A percentile compares a stretch with the other conserved stretches of the same genome.
phyloP scores from a whole-genome alignment of 2,329 filamentous ascomycete genomes.

The Coccinonectria pachysandricola region DNA sequence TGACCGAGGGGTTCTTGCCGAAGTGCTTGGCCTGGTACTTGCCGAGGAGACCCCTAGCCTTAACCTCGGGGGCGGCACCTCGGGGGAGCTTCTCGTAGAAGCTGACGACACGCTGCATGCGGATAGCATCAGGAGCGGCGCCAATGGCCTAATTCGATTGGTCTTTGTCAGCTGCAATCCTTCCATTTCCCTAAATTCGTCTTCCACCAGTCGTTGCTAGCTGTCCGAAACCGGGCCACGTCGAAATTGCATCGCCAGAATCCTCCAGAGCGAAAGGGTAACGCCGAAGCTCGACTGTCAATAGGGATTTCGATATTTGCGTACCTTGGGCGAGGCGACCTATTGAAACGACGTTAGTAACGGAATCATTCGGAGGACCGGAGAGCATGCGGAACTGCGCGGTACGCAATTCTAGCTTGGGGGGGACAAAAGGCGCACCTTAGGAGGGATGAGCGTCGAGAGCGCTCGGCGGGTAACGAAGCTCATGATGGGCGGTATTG shows the following conservation, averaged over 20 bases:
- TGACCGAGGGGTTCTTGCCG: constrained; percentile 80
- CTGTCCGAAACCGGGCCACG: too few species aligned
- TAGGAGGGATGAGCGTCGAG: constrained; percentile 97
- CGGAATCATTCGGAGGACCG: constrained; percentile 20
- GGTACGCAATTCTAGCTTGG: too few species aligned
- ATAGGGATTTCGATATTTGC: too few species aligned
- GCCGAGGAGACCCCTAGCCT: constrained; percentile 73
- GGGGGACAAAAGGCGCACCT: constrained; percentile 51
- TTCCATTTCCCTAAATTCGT: constrained; percentile 8
- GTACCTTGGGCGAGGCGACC: constrained; percentile 79
- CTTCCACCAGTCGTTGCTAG: constrained; percentile 5
- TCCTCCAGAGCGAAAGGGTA: too few species aligned
- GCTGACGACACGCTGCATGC: constrained; percentile 95
- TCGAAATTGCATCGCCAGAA: constrained; percentile 7
- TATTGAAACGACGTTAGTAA: constrained; percentile 34
- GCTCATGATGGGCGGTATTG: constrained; percentile 63
- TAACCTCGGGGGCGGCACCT: constrained; percentile 72
- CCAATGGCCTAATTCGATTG: constrained; percentile 65
- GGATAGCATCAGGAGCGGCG: constrained; percentile 85
- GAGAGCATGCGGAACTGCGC: constrained; percentile 13
- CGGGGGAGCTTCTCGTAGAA: constrained; percentile 99
- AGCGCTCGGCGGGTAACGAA: constrained; percentile 83
- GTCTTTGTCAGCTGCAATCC: constrained; percentile 29
- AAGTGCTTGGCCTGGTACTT: constrained; percentile 91
- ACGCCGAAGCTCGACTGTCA: too few species aligned